These are phyloP conservation scores for Phytophthora kernoviae DNA, from an alignment of 352 stramenopile species.

Conservation along the genomic window DNA sequence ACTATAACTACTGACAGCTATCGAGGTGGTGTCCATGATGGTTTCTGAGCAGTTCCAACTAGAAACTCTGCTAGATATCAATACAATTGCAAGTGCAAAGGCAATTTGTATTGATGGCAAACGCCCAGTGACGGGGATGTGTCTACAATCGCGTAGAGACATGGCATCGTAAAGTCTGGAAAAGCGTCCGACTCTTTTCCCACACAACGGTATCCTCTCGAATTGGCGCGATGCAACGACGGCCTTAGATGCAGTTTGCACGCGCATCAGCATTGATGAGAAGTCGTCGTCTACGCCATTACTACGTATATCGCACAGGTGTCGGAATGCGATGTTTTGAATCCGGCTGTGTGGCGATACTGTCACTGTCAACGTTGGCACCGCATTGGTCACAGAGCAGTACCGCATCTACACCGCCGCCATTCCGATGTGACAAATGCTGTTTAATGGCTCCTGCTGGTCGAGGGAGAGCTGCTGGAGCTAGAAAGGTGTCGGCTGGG, in stretches of 20 bases:
- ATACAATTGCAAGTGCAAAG: not conserved
- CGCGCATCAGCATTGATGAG: too few species aligned
- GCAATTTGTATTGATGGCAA: too few species aligned
- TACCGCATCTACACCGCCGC: too few species aligned
- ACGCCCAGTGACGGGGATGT: not conserved
- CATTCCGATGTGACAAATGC: not conserved
- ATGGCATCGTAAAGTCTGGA: not conserved
- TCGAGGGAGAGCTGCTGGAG: not conserved
- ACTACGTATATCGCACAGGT: too few species aligned
- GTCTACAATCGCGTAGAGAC: not conserved
- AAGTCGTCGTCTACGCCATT: too few species aligned
- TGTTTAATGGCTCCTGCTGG: not conserved
- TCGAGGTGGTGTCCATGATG: too few species aligned
- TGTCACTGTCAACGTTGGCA: too few species aligned
- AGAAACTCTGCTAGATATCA: not conserved
- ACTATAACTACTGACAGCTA: too few species aligned
- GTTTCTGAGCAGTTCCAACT: too few species aligned
- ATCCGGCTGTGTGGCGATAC: too few species aligned
- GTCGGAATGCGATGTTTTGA: too few species aligned
- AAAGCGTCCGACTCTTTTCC: not conserved
- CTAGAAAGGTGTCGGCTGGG: not conserved
- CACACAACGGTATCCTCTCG: not conserved
- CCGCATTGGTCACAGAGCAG: too few species aligned
- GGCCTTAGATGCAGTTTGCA: not conserved
- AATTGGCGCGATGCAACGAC: not conserved